phyloP scores from a whole-genome alignment of 805 yeast species.

The Ogataea populi-albae region DNA sequence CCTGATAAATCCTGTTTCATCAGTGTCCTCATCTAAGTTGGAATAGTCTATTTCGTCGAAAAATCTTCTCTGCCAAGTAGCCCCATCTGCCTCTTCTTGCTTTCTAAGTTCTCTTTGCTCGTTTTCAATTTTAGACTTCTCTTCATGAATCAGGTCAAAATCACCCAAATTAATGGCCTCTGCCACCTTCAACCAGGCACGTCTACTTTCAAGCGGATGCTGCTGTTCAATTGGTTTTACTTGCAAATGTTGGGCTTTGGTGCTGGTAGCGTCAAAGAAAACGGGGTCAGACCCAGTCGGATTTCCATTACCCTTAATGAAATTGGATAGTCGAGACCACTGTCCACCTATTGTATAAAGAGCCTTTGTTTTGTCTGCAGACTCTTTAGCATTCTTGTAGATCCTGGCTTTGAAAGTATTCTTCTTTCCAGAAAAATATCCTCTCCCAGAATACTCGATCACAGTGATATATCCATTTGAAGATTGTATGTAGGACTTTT shows the following conservation, averaged over 20 bases:
- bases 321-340: slow-evolving; percentile 80
- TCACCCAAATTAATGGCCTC: slow-evolving; percentile 77
- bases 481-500: slow-evolving; percentile 78
- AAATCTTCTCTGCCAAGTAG: slow-evolving; percentile 79
- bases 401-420: slow-evolving; percentile 87
- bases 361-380: slow-evolving; percentile 55
- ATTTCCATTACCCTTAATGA: slow-evolving; percentile 50
- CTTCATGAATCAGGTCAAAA: slow-evolving; percentile 68
- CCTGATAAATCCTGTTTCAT: slow-evolving; percentile 37
- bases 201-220: slow-evolving; percentile 76
- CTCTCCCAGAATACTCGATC: slow-evolving; percentile 86
- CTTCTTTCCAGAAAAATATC: slow-evolving; percentile 93
- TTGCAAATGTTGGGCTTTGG: slow-evolving; percentile 50
- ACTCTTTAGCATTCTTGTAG: slow-evolving; percentile 50
- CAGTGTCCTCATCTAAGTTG: slow-evolving; percentile 27
- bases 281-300: slow-evolving; percentile 45
- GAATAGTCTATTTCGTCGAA: slow-evolving; percentile 52
- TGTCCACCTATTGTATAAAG: slow-evolving; percentile 83
- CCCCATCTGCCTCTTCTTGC: slow-evolving; percentile 62
- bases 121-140: slow-evolving; percentile 78
- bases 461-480: slow-evolving; percentile 72
- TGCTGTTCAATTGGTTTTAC: slow-evolving; percentile 86
- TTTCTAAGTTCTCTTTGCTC: slow-evolving; percentile 80
- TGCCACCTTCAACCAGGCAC: slow-evolving; percentile 89
- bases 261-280: slow-evolving; percentile 61